Evolutionary conservation across 2,329 filamentous ascomycete species (phyloP).

Genomic region (Colletotrichum gigasporum): DNA sequence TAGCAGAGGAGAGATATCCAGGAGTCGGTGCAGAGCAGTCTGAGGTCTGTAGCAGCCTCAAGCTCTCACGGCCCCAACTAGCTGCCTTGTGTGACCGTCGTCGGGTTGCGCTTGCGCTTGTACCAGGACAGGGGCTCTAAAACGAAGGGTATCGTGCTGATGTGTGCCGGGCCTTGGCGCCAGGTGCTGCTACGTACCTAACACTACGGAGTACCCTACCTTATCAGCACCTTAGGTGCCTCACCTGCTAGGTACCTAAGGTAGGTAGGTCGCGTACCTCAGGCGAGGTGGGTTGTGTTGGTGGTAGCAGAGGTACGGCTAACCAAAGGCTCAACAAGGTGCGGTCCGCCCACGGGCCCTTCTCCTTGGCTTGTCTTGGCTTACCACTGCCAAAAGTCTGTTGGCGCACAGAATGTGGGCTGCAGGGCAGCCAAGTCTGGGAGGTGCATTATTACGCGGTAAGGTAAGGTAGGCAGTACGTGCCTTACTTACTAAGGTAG

Average conservation of each 20-base stretch:
- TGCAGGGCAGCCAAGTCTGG: too few relatives aligned
- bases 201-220: too few relatives aligned
- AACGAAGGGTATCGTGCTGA: neutral
- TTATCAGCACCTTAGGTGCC: too few relatives aligned
- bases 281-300: too few relatives aligned
- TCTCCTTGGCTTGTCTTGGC: neutral
- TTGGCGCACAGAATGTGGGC: neutral
- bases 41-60: constrained; percentile 29
- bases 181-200: too few relatives aligned
- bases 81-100: constrained; percentile 27
- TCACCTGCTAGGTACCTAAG: too few relatives aligned
- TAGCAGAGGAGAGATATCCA: neutral
- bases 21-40: constrained; percentile 12
- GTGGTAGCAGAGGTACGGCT: too few relatives aligned
- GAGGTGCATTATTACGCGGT: too few relatives aligned
- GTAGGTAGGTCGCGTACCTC: too few relatives aligned
- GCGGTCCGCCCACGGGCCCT: too few relatives aligned
- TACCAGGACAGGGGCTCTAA: neutral
- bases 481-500: too few relatives aligned
- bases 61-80: constrained; percentile 2
- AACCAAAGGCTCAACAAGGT: too few relatives aligned
- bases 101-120: neutral
- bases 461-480: neutral
- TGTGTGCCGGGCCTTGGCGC: neutral
- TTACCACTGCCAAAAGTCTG: neutral